phyloP scores from a whole-genome alignment of 2,329 filamentous ascomycete species.

The Zymoseptoria pseudotritici region DNA sequence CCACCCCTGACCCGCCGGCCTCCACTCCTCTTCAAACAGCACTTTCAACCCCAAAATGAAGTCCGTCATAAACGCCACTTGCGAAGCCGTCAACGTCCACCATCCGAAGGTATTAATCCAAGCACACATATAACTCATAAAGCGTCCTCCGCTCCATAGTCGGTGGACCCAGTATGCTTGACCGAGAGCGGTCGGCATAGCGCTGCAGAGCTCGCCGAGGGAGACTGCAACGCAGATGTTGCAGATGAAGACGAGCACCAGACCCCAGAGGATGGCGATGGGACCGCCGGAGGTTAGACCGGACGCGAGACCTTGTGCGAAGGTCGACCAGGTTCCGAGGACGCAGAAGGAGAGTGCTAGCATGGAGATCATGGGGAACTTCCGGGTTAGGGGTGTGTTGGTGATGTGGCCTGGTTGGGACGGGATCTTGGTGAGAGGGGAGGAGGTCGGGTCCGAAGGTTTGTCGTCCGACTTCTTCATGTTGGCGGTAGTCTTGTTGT shows the following conservation, averaged over 20 bases:
- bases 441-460: neutral
- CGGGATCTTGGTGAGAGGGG: neutral
- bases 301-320: constrained; percentile 46
- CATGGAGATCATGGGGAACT: constrained; percentile 47
- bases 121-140: constrained; percentile 50
- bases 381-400: constrained; percentile 28
- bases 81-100: constrained; percentile 51
- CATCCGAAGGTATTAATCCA: constrained; percentile 56
- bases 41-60: constrained; percentile 52
- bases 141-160: constrained; percentile 41
- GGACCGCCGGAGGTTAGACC: constrained; percentile 50
- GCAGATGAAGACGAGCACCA: constrained; percentile 46
- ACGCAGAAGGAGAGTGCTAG: constrained; percentile 51
- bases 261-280: constrained; percentile 49
- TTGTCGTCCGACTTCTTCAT: neutral
- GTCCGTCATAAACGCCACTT: constrained; percentile 52
- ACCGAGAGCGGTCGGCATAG: constrained; percentile 54
- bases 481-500: neutral
- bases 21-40: constrained; percentile 45
- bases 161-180: constrained; percentile 52
- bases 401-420: constrained; percentile 26
- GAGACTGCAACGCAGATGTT: constrained; percentile 47
- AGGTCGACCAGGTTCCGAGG: constrained; percentile 52
- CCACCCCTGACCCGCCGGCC: constrained; percentile 42
- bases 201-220: constrained; percentile 50